These are phyloP conservation scores for Penicillium argentinense DNA, from an alignment of 495 filamentous ascomycete species.

Conservation along the genomic window DNA sequence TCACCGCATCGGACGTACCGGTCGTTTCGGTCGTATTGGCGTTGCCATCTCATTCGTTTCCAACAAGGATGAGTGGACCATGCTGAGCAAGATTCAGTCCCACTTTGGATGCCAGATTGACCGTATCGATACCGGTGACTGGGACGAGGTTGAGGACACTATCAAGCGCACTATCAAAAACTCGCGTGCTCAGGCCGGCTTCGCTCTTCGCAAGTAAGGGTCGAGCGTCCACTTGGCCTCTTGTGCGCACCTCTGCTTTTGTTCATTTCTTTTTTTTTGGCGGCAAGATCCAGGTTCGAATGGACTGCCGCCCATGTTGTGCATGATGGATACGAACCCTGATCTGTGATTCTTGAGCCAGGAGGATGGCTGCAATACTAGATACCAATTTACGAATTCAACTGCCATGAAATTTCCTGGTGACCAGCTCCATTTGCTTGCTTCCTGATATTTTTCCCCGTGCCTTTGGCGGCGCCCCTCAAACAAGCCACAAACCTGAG, in stretches of 20 bases:
- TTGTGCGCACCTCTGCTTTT: no score
- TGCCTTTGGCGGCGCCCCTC: no score
- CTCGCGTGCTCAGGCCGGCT: slow-evolving; percentile 64
- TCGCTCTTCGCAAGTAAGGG: slow-evolving; percentile 10
- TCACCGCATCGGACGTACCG: slow-evolving; percentile 96
- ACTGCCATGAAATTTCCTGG: no score
- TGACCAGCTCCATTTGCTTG: no score
- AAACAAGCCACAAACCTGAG: no score
- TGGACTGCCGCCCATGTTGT: slow-evolving; percentile 25
- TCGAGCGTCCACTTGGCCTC: not conserved
- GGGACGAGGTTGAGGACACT: slow-evolving; percentile 80
- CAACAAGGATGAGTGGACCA: slow-evolving; percentile 70
- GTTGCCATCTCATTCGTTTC: slow-evolving; percentile 91
- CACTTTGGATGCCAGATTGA: slow-evolving; percentile 64
- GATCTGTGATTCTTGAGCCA: slow-evolving; percentile 17
- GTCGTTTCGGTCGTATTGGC: slow-evolving; percentile 95
- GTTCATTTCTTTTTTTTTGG: no score
- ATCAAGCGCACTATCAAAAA: slow-evolving; percentile 85
- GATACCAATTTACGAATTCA: slow-evolving; percentile 31
- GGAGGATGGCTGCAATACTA: slow-evolving; percentile 19
- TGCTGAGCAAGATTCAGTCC: slow-evolving; percentile 71
- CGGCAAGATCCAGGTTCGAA: no score
- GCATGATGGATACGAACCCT: slow-evolving; percentile 31
- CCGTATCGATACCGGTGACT: slow-evolving; percentile 65
- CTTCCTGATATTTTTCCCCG: no score